Conservation (phyloP, 768 basidiomycete species). For the Rickenella mellea region DNA sequence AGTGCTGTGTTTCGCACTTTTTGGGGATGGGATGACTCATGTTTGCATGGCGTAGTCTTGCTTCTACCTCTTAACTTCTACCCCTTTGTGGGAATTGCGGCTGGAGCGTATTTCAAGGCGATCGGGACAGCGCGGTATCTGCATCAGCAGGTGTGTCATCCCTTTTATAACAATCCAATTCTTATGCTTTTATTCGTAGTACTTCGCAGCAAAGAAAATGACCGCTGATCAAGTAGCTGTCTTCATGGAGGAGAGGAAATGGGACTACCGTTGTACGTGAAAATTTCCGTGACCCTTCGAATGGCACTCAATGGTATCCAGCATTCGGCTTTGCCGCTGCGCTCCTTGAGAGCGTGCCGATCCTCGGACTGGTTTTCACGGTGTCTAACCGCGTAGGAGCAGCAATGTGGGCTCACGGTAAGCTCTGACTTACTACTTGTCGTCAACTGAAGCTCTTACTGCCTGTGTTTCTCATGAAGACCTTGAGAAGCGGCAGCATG, state of each 20-base stretch:
- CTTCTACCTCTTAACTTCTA: constrained; percentile 57
- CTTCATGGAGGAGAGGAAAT: constrained; percentile 84
- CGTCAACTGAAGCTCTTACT: not conserved
- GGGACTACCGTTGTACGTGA: constrained; percentile 69
- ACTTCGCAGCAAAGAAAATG: constrained; percentile 84
- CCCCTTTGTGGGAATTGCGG: constrained; percentile 55
- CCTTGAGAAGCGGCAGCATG: constrained; percentile 32
- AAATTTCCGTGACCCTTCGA: not conserved
- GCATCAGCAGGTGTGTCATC: constrained; percentile 49
- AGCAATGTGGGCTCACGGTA: constrained; percentile 90
- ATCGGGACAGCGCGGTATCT: constrained; percentile 58
- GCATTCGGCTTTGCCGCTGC: constrained; percentile 84
- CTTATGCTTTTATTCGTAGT: constrained; percentile 31
- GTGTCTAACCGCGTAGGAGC: constrained; percentile 86
- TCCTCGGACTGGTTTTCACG: constrained; percentile 73
- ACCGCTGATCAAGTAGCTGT: constrained; percentile 51
- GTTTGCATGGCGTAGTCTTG: constrained; percentile 30
- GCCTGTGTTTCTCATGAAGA: constrained; percentile 19
- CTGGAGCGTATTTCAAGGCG: constrained; percentile 57
- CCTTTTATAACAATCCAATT: not conserved
- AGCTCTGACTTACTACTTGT: constrained; percentile 7
- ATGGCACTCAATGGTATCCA: constrained; percentile 17
- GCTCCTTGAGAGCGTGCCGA: constrained; percentile 70
- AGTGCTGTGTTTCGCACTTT: constrained; percentile 5
- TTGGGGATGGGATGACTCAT: not conserved